Evolutionary conservation across 352 stramenopile genomes (phyloP).

Genomic region (Phytopythium vexans): DNA sequence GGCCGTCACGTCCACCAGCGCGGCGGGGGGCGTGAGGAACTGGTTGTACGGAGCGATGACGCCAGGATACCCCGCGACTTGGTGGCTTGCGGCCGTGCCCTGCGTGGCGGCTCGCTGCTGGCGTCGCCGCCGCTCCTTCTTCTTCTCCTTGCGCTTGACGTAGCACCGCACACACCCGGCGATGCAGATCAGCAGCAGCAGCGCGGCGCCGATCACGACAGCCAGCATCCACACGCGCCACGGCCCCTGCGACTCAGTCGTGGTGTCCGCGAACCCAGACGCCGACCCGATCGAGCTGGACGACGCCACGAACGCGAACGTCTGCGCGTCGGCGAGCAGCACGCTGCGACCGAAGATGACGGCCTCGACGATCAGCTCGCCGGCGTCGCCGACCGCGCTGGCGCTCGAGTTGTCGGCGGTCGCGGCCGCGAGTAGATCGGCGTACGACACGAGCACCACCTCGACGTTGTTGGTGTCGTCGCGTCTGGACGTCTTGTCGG

Average conservation of each 20-base stretch:
- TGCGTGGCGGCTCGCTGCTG: neutral
- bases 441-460: conserved; percentile 77
- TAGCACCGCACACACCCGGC: conserved; percentile 30
- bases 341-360: conserved; percentile 67
- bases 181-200: conserved; percentile 54
- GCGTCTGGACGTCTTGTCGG: conserved; percentile 38
- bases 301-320: conserved; percentile 78
- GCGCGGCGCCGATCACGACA: conserved; percentile 33
- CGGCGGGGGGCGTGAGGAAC: conserved; percentile 4
- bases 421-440: conserved; percentile 46
- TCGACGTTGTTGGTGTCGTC: conserved; percentile 85
- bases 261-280: conserved; percentile 18
- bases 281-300: conserved; percentile 69
- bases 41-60: conserved; percentile 1
- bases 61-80: no score
- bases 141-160: conserved; percentile 8
- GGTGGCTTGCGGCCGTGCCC: no score
- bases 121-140: no score
- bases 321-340: conserved; percentile 46
- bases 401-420: neutral
- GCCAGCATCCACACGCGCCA: conserved; percentile 63
- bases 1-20: neutral
- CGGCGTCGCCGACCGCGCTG: conserved; percentile 24
- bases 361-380: conserved; percentile 71
- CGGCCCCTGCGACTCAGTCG: conserved; percentile 23